A percentile compares a stretch with the other conserved stretches of the same genome.
These are phyloP conservation scores for Fomitopsis serialis DNA, from an alignment of 768 basidiomycete species.

Conservation along the genomic window DNA sequence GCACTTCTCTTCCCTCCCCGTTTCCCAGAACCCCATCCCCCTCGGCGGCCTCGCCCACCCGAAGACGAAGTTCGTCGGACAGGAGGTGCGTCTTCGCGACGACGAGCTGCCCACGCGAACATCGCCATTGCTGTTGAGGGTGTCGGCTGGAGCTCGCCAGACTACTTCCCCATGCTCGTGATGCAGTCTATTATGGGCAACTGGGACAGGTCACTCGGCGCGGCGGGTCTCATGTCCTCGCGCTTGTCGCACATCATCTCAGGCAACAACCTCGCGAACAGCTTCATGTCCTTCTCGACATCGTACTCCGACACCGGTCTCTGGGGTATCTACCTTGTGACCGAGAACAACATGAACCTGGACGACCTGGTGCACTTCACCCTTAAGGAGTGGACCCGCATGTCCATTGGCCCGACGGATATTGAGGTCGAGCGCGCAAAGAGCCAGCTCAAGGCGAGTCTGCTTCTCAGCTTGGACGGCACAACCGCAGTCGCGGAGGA, in stretches of 20 bases:
- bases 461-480: conserved; percentile 90
- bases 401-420: conserved; percentile 81
- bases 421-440: conserved; percentile 96
- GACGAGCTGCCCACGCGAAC: conserved; percentile 84
- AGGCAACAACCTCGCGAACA: conserved; percentile 94
- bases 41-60: conserved; percentile 76
- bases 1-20: conserved; percentile 86
- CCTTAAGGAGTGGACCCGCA: conserved; percentile 91
- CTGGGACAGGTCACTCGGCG: conserved; percentile 96
- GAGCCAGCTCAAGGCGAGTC: conserved; percentile 94
- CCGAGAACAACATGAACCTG: conserved; percentile 90
- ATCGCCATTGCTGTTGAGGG: conserved; percentile 97
- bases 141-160: conserved; percentile 95
- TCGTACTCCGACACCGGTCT: conserved; percentile 98
- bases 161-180: conserved; percentile 99
- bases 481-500: conserved; percentile 96
- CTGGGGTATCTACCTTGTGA: conserved; percentile 97
- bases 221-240: conserved; percentile 84
- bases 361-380: conserved; percentile 95
- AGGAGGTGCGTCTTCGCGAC: conserved; percentile 93
- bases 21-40: conserved; percentile 82
- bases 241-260: conserved; percentile 89
- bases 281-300: conserved; percentile 99
- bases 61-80: conserved; percentile 82
- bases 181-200: conserved; percentile 98